phyloP scores from a whole-genome alignment of 2,329 filamentous ascomycete genomes.

The Talaromyces sp. region DNA sequence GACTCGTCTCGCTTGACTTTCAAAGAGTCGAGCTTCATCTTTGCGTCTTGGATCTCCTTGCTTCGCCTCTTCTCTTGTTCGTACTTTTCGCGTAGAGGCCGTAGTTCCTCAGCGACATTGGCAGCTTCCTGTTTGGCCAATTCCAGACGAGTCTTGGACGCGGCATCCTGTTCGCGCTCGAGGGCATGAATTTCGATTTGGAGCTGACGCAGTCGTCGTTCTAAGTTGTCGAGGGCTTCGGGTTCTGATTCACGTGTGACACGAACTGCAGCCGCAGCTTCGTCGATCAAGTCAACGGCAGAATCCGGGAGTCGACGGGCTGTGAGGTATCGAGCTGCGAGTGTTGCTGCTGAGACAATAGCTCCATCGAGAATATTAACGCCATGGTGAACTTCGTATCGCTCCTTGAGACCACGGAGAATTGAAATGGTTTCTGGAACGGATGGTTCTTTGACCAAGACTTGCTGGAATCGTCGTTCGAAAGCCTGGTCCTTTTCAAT shows the following conservation, averaged over 20 bases:
- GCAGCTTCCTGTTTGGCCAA: constrained; percentile 86
- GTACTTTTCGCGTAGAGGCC: constrained; percentile 91
- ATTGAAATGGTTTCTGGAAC: constrained; percentile 93
- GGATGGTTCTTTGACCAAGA: constrained; percentile 89
- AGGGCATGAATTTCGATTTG: constrained; percentile 97
- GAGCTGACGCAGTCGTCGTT: constrained; percentile 83
- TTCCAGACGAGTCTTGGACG: constrained; percentile 76
- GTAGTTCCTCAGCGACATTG: constrained; percentile 89
- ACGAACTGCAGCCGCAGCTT: constrained; percentile 92
- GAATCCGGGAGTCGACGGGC: constrained; percentile 89
- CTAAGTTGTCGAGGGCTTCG: constrained; percentile 90
- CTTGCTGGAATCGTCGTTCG: constrained; percentile 97
- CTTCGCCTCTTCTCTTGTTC: constrained; percentile 87
- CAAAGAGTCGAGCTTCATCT: constrained; percentile 88
- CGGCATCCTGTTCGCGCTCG: constrained; percentile 89
- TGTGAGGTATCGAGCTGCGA: constrained; percentile 91
- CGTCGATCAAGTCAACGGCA: constrained; percentile 92
- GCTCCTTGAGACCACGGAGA: constrained; percentile 95
- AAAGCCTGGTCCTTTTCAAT: constrained; percentile 98
- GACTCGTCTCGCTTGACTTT: constrained; percentile 91
- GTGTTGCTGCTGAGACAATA: constrained; percentile 83
- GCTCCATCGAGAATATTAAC: constrained; percentile 94
- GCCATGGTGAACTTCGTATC: constrained; percentile 97
- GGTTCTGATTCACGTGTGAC: constrained; percentile 95
- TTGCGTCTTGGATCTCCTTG: constrained; percentile 88